phyloP scores from a whole-genome alignment of 2,329 filamentous ascomycete species.

The Westerdykella sp. region DNA sequence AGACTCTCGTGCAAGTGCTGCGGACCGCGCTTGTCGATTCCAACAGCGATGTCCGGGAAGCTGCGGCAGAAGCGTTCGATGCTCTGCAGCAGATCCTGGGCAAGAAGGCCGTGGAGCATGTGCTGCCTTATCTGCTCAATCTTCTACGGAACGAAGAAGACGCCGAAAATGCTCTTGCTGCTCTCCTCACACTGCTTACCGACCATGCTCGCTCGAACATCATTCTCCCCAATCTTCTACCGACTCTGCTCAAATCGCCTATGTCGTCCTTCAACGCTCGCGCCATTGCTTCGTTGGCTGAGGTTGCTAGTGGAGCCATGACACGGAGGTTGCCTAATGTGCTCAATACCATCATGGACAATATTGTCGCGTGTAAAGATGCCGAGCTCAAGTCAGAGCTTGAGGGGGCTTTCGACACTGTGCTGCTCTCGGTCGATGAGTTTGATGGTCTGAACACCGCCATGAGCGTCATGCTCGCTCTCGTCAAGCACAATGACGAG shows the following conservation, averaged over 20 bases:
- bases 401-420: conserved; percentile 75
- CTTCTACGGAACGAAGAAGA: conserved; percentile 80
- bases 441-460: conserved; percentile 91
- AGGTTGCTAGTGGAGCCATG: conserved; percentile 87
- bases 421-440: conserved; percentile 89
- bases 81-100: conserved; percentile 88
- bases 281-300: conserved; percentile 84
- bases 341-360: conserved; percentile 90
- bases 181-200: conserved; percentile 86
- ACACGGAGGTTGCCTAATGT: conserved; percentile 83
- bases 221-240: conserved; percentile 92
- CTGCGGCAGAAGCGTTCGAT: conserved; percentile 95
- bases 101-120: conserved; percentile 91
- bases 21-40: conserved; percentile 86
- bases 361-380: conserved; percentile 71
- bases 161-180: conserved; percentile 86
- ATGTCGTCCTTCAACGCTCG: conserved; percentile 94
- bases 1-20: conserved; percentile 89
- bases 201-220: conserved; percentile 92
- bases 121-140: conserved; percentile 84
- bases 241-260: conserved; percentile 81
- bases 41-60: conserved; percentile 84
- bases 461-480: conserved; percentile 84
- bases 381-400: conserved; percentile 69
- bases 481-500: conserved; percentile 92